Evolutionary conservation across 306 rosid genomes (phyloP).

Genomic region (Ceratonia siliqua): DNA sequence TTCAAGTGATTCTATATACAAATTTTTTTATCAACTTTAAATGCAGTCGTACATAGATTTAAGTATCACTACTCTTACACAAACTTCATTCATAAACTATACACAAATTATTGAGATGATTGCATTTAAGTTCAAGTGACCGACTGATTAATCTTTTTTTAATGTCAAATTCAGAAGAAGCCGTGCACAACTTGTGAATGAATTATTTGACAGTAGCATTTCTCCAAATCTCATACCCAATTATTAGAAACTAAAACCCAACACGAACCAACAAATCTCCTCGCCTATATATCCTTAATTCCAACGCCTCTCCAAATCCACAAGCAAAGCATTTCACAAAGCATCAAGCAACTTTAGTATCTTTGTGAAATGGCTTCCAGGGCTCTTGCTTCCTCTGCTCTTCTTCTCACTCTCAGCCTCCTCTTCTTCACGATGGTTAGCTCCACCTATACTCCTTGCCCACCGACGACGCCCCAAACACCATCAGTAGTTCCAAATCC

Average conservation of each 20-base stretch:
- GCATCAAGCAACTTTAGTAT: background rate
- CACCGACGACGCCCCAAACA: background rate
- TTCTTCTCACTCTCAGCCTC: constrained; percentile 33
- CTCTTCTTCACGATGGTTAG: constrained; percentile 32
- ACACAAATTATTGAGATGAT: too few species aligned
- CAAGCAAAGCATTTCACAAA: background rate
- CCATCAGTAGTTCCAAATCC: background rate
- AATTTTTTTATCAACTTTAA: too few species aligned
- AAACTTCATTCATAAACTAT: too few species aligned
- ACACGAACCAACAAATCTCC: background rate
- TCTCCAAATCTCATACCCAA: too few species aligned
- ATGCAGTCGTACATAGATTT: too few species aligned
- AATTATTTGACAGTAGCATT: too few species aligned
- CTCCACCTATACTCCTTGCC: constrained; percentile 8
- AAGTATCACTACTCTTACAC: too few species aligned
- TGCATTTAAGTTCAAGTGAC: too few species aligned
- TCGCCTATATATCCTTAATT: background rate
- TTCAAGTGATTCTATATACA: too few species aligned
- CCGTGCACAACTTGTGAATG: too few species aligned
- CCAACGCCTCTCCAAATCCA: background rate
- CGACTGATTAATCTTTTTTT: too few species aligned
- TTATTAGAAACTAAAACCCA: background rate
- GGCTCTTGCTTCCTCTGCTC: constrained; percentile 20
- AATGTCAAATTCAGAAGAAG: too few species aligned
- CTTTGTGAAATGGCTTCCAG: constrained; percentile 31